Evolutionary conservation across 139 green algal genomes (phyloP).

Genomic region (Zygnema circumcarinatum): DNA sequence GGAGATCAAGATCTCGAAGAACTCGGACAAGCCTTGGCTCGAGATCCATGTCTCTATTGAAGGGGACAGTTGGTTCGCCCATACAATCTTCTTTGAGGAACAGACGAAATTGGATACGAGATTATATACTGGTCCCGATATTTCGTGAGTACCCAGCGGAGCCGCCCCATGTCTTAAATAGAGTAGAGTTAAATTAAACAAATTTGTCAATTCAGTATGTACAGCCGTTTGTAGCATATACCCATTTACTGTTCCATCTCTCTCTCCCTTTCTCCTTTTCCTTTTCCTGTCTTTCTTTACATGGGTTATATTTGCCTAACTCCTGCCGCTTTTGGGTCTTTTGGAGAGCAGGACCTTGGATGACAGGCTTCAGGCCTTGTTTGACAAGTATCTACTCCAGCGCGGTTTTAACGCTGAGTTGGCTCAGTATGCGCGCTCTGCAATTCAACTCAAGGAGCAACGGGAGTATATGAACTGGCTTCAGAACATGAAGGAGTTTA

Average conservation of each 20-base stretch:
- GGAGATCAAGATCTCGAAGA: background rate
- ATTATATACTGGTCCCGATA: too few species aligned
- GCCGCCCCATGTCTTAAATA: too few species aligned
- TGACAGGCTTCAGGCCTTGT: background rate
- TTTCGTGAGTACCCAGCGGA: too few species aligned
- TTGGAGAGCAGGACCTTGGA: background rate
- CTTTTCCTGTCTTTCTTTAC: background rate
- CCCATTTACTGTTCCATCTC: background rate
- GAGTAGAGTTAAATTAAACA: too few species aligned
- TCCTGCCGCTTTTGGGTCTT: too few species aligned
- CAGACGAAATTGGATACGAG: too few species aligned
- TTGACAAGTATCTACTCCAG: conserved; percentile 9
- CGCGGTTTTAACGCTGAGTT: conserved; percentile 12
- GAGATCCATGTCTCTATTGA: background rate
- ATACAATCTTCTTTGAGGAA: too few species aligned
- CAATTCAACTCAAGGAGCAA: background rate
- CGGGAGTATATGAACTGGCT: conserved; percentile 10
- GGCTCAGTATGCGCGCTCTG: background rate
- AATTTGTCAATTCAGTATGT: too few species aligned
- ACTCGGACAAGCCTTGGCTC: background rate
- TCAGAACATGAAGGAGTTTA: background rate
- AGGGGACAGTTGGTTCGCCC: background rate
- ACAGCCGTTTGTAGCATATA: too few species aligned
- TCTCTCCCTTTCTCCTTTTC: background rate
- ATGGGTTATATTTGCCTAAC: too few species aligned